These are phyloP conservation scores for Turritis glabra DNA, from an alignment of 345 rosid genomes.

Conservation along the genomic window DNA sequence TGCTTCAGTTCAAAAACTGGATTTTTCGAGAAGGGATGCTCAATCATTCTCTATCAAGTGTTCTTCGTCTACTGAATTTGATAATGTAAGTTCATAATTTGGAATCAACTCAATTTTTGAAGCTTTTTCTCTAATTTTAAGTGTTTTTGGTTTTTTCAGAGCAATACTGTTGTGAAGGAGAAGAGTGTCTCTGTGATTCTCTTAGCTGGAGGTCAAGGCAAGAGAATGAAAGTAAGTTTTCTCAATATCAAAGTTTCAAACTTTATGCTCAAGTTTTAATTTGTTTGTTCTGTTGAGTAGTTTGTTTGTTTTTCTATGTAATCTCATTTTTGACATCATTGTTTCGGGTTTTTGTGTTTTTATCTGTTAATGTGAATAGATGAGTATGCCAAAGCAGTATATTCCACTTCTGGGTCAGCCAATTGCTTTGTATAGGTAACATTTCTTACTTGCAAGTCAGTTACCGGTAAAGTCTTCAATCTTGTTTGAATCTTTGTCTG, in stretches of 20 bases:
- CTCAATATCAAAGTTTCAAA: constrained; percentile 12
- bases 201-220: constrained; percentile 92
- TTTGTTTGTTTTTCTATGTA: constrained; percentile 20
- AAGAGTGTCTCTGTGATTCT: constrained; percentile 82
- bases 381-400: constrained; percentile 96
- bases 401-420: constrained; percentile 92
- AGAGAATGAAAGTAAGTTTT: constrained; percentile 86
- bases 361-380: constrained; percentile 60
- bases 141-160: constrained; percentile 23
- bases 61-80: constrained; percentile 43
- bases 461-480: not conserved
- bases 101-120: not conserved
- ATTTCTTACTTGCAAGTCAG: not conserved
- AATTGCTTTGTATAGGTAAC: constrained; percentile 91
- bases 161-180: constrained; percentile 53
- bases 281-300: not conserved
- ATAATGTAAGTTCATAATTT: constrained; percentile 41
- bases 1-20: constrained; percentile 36
- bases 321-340: constrained; percentile 10
- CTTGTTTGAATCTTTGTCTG: constrained; percentile 3
- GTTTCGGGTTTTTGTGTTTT: constrained; percentile 34
- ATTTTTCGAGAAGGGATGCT: constrained; percentile 35
- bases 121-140: not conserved
- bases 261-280: constrained; percentile 2
- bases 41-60: constrained; percentile 34